Conservation (phyloP, 495 filamentous ascomycete species). For the Aspergillus indologenus region DNA sequence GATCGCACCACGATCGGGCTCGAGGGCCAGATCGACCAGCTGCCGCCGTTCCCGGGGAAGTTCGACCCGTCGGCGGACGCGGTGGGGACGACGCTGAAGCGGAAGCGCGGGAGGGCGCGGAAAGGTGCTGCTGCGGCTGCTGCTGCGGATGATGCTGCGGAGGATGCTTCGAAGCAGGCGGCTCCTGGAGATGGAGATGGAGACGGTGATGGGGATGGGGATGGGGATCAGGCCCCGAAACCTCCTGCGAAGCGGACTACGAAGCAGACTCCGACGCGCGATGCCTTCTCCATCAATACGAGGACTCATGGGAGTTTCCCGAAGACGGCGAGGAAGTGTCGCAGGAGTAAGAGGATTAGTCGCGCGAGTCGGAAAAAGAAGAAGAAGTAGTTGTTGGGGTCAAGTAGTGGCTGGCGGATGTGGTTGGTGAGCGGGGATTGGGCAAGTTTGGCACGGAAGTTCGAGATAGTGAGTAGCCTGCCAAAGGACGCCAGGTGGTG, state of each 20-base stretch:
- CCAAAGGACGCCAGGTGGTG: too few relatives aligned
- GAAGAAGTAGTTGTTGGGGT: neutral
- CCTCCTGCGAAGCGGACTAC: neutral
- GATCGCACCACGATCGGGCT: neutral
- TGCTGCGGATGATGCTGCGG: neutral
- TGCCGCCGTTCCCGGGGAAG: neutral
- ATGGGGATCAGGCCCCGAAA: too few relatives aligned
- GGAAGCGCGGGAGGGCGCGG: neutral
- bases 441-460: too few relatives aligned
- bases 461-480: too few relatives aligned
- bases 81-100: neutral
- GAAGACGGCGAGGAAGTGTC: neutral
- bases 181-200: too few relatives aligned
- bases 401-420: too few relatives aligned
- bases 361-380: neutral
- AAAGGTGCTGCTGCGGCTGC: neutral
- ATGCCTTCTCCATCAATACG: neutral
- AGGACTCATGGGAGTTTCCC: neutral
- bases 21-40: neutral
- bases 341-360: neutral
- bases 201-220: too few relatives aligned
- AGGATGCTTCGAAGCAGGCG: neutral
- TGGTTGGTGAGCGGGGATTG: too few relatives aligned
- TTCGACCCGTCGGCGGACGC: neutral
- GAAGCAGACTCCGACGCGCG: neutral